A percentile compares a stretch with the other conserved stretches of the same genome.
Conservation (phyloP, 2,329 filamentous ascomycete genomes). For the Myriosclerotinia duriaeana region DNA sequence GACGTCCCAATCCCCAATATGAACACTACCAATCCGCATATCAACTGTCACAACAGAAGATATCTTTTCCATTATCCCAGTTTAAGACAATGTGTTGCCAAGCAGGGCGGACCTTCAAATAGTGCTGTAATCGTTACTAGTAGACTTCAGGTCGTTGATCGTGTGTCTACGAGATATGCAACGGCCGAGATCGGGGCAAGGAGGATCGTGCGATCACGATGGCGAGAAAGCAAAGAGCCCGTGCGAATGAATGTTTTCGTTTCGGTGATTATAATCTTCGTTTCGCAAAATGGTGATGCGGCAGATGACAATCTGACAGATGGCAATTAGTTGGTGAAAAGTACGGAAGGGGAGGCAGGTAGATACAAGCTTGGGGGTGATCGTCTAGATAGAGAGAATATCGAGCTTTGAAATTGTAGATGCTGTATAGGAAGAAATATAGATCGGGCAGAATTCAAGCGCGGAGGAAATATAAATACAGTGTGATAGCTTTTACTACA, state of each 20-base stretch:
- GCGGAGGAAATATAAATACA: neutral
- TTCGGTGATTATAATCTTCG: neutral
- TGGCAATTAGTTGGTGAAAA: neutral
- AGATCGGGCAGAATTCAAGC: neutral
- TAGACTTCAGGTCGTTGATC: no score
- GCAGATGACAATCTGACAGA: neutral
- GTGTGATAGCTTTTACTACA: neutral
- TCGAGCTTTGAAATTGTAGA: neutral
- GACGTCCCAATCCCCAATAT: neutral
- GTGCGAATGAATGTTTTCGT: neutral
- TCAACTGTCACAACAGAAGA: neutral
- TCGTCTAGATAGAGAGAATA: neutral
- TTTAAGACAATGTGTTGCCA: neutral
- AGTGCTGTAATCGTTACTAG: neutral
- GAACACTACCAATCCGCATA: no score
- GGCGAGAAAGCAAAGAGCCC: neutral
- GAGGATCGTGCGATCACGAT: no score
- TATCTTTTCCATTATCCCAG: neutral
- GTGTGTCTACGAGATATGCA: neutral
- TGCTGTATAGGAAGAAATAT: neutral
- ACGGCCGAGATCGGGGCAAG: neutral
- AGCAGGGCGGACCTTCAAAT: neutral
- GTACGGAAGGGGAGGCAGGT: neutral
- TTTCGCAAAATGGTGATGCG: no score
- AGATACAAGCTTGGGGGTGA: neutral